phyloP scores from a whole-genome alignment of 768 basidiomycete species.

The Boletus coccyginus region DNA sequence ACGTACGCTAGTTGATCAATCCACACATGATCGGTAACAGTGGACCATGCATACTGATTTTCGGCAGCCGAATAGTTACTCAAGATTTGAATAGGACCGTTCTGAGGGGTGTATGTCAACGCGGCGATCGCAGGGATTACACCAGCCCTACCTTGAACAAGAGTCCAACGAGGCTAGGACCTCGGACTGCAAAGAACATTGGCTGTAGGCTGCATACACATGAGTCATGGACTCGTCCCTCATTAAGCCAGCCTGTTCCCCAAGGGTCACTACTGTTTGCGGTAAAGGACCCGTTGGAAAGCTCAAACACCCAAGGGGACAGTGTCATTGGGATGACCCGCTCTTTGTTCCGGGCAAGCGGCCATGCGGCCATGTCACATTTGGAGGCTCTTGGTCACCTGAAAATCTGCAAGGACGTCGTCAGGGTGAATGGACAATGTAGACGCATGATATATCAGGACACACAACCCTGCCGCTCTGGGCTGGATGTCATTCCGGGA shows the following conservation, averaged over 20 bases:
- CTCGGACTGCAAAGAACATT: conserved; percentile 46
- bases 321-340: conserved; percentile 65
- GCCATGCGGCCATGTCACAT: conserved; percentile 57
- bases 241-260: conserved; percentile 73
- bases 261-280: conserved; percentile 47
- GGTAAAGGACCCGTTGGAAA: conserved; percentile 53
- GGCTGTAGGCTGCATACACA: background rate
- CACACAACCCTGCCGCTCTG: conserved; percentile 61
- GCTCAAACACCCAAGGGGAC: conserved; percentile 65
- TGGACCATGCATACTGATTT: conserved; percentile 58
- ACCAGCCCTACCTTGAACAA: conserved; percentile 53
- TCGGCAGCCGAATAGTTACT: conserved; percentile 44
- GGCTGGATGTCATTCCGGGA: conserved; percentile 47
- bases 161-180: conserved; percentile 58
- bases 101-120: conserved; percentile 35
- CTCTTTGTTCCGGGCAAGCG: conserved; percentile 45
- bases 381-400: conserved; percentile 53
- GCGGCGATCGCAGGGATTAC: background rate
- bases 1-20: conserved; percentile 64
- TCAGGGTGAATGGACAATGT: background rate
- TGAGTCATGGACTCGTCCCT: conserved; percentile 47
- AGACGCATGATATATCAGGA: background rate
- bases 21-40: conserved; percentile 57
- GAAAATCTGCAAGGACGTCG: conserved; percentile 44
- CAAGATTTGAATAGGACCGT: conserved; percentile 61